These are phyloP conservation scores for Galerina marginata DNA, from an alignment of 768 basidiomycete genomes.

Conservation along the genomic window DNA sequence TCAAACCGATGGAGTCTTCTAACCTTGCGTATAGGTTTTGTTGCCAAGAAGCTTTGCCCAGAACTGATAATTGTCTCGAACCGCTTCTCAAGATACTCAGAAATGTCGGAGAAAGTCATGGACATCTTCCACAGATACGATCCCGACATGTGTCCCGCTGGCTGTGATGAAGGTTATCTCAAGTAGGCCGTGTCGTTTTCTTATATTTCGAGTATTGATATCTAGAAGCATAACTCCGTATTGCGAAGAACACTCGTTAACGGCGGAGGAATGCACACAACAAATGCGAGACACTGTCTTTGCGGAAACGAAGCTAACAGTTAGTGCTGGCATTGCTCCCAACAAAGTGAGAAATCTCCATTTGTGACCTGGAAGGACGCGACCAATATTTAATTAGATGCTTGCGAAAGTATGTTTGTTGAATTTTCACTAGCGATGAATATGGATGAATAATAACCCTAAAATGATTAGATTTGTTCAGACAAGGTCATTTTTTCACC, in stretches of 20 bases:
- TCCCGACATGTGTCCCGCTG: constrained; percentile 73
- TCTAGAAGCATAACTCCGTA: constrained; percentile 77
- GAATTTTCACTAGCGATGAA: not conserved
- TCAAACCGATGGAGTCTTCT: not conserved
- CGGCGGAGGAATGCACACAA: constrained; percentile 75
- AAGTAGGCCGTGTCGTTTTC: constrained; percentile 59
- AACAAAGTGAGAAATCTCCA: constrained; percentile 71
- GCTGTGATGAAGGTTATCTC: constrained; percentile 90
- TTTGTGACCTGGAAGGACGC: constrained; percentile 5
- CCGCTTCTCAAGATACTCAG: constrained; percentile 65
- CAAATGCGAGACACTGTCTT: constrained; percentile 78
- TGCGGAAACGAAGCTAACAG: constrained; percentile 83
- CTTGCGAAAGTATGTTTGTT: constrained; percentile 76
- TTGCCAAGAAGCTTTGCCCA: constrained; percentile 94
- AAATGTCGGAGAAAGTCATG: constrained; percentile 79
- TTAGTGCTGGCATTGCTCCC: constrained; percentile 94
- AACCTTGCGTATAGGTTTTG: constrained; percentile 62
- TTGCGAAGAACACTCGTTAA: constrained; percentile 68
- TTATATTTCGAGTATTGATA: not conserved
- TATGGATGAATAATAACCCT: not conserved
- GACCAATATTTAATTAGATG: constrained; percentile 56
- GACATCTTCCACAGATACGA: constrained; percentile 72
- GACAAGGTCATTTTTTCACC: constrained; percentile 64
- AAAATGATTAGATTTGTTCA: constrained; percentile 75
- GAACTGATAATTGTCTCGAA: constrained; percentile 74